Conservation (phyloP, 257 asterid species). For the Galeopsis tetrahit region DNA sequence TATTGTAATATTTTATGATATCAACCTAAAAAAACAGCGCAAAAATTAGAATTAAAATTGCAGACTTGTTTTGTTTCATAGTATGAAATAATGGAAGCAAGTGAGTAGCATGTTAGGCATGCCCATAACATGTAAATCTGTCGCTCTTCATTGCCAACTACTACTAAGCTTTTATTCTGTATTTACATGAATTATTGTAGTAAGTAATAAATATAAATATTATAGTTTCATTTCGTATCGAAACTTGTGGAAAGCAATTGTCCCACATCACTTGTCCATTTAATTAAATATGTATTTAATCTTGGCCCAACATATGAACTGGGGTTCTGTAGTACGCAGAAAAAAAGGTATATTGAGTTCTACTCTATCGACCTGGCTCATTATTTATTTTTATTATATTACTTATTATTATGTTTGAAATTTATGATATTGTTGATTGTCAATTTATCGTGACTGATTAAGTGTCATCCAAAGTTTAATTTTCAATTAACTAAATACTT, state of each 20-base stretch:
- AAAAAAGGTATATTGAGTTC: background rate
- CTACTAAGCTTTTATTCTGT: background rate
- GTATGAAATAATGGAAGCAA: too few relatives aligned
- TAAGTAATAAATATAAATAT: background rate
- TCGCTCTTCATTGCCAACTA: conserved; percentile 4
- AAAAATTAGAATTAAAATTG: too few relatives aligned
- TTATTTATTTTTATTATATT: background rate
- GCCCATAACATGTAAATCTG: background rate
- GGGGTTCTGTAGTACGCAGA: background rate
- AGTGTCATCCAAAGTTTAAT: too few relatives aligned
- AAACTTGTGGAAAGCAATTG: background rate
- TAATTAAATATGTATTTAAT: background rate
- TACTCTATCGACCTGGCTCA: background rate
- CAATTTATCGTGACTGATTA: too few relatives aligned
- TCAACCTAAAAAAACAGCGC: too few relatives aligned
- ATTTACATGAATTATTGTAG: background rate
- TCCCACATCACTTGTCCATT: background rate
- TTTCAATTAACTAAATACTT: too few relatives aligned
- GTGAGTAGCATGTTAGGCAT: conserved; percentile 5
- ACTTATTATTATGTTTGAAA: too few relatives aligned
- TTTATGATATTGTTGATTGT: too few relatives aligned
- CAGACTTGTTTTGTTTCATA: too few relatives aligned
- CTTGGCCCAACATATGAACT: background rate
- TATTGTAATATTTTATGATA: too few relatives aligned
- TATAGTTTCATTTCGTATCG: background rate